A percentile compares a stretch with the other conserved stretches of the same genome.
Evolutionary conservation across 2,329 filamentous ascomycete genomes (phyloP).

Genomic region (Chrysoporthe austroafricana): DNA sequence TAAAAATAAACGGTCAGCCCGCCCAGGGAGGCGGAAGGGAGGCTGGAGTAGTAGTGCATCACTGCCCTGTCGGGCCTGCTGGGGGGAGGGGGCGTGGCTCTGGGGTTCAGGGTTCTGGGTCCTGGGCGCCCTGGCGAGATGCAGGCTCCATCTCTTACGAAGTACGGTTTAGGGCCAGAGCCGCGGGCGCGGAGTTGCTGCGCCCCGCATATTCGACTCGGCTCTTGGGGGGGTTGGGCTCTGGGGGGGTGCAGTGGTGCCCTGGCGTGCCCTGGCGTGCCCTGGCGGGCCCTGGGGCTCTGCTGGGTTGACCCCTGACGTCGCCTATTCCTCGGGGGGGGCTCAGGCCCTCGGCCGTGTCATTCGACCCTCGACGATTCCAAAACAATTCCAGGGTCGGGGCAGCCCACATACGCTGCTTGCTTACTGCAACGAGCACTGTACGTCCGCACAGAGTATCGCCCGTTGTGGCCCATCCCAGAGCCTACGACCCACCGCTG

Average conservation of each 20-base stretch:
- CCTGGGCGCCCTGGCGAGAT: slow-evolving; percentile 2
- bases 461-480: not conserved
- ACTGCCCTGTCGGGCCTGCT: not conserved
- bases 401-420: not conserved
- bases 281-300: not conserved
- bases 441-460: not conserved
- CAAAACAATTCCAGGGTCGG: slow-evolving; percentile 8
- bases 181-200: not conserved
- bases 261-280: not conserved
- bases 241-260: not conserved
- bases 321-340: not conserved
- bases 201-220: slow-evolving; percentile 23
- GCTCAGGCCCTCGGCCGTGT: slow-evolving; percentile 8
- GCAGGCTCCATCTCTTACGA: not conserved
- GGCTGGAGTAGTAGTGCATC: not conserved
- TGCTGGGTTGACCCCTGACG: slow-evolving; percentile 11
- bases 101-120: not conserved
- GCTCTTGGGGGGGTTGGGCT: slow-evolving; percentile 2
- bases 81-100: not conserved
- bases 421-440: not conserved
- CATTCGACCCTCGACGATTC: not conserved
- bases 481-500: too few relatives aligned
- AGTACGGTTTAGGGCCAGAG: too few relatives aligned
- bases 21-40: slow-evolving; percentile 1
- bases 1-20: not conserved